A percentile compares a stretch with the other conserved stretches of the same genome.
Conservation (phyloP, 2,329 filamentous ascomycete genomes). For the Diatrype stigma region DNA sequence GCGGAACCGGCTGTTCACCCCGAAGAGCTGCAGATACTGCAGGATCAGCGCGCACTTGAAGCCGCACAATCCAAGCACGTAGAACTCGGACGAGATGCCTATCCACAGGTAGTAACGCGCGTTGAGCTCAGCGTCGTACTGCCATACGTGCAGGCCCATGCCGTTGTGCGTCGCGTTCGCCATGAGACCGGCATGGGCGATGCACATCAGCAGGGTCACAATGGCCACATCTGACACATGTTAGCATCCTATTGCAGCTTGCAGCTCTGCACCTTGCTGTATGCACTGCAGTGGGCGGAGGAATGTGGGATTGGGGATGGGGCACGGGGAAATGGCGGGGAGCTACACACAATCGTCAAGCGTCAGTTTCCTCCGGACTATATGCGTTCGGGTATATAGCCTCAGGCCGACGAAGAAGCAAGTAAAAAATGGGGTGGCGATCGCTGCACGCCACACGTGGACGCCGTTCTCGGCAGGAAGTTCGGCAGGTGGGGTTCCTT, state of each 20-base stretch:
- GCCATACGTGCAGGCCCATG: conserved; percentile 28
- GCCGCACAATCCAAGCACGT: conserved; percentile 23
- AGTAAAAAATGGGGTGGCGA: conserved; percentile 14
- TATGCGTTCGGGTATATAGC: conserved; percentile 16
- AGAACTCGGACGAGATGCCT: conserved; percentile 27
- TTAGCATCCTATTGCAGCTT: too few relatives aligned
- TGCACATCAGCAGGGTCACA: conserved; percentile 21
- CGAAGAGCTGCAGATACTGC: conserved; percentile 26
- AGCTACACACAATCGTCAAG: conserved; percentile 23
- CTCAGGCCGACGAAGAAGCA: conserved; percentile 14
- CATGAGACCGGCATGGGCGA: conserved; percentile 23
- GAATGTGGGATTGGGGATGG: too few relatives aligned
- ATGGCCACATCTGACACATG: conserved; percentile 20
- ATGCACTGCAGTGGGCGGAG: too few relatives aligned
- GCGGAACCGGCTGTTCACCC: conserved; percentile 22
- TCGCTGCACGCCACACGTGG: conserved; percentile 15
- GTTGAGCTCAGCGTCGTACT: conserved; percentile 24
- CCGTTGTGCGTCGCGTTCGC: conserved; percentile 25
- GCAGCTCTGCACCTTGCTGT: too few relatives aligned
- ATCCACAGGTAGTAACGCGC: conserved; percentile 27
- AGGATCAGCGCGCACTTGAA: conserved; percentile 26
- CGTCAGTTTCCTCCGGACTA: conserved; percentile 9
- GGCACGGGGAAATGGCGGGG: too few relatives aligned
- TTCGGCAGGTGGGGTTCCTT: conserved; percentile 6
- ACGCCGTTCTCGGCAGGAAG: conserved; percentile 16